Evolutionary conservation across 2,329 filamentous ascomycete genomes (phyloP).

Genomic region (Paecilomyces sp.): DNA sequence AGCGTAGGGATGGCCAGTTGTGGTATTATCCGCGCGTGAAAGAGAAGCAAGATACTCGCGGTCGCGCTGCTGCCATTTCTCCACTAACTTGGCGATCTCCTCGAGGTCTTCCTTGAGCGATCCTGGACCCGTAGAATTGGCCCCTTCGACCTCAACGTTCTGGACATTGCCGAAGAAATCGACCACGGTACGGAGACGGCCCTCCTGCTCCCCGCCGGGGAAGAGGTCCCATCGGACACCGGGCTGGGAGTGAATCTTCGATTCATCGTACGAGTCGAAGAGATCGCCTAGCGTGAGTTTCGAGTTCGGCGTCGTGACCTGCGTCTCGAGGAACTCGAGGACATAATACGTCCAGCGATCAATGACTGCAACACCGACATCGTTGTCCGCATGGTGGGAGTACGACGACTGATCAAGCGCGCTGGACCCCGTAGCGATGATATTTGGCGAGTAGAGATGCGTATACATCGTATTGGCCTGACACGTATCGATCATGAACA

Average conservation of each 20-base stretch:
- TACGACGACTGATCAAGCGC: conserved; percentile 95
- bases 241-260: conserved; percentile 88
- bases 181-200: conserved; percentile 73
- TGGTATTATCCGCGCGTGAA: conserved; percentile 12
- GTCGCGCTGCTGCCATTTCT: conserved; percentile 42
- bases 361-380: conserved; percentile 96
- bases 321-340: conserved; percentile 87
- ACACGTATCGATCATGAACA: conserved; percentile 99
- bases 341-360: conserved; percentile 99
- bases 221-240: conserved; percentile 96
- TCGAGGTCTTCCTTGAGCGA: conserved; percentile 63
- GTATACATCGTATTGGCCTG: conserved; percentile 99
- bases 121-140: conserved; percentile 45
- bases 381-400: conserved; percentile 95
- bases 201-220: conserved; percentile 69
- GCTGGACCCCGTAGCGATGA: conserved; percentile 94
- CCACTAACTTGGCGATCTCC: conserved; percentile 57
- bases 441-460: conserved; percentile 96
- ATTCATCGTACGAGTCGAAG: conserved; percentile 92
- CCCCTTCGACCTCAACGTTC: conserved; percentile 79
- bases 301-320: conserved; percentile 76
- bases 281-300: conserved; percentile 89
- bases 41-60: conserved; percentile 22
- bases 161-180: conserved; percentile 99
- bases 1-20: conserved; percentile 1